Evolutionary conservation across 176 grass and related monocot genomes (phyloP).

Genomic region (Eleusine indica): DNA sequence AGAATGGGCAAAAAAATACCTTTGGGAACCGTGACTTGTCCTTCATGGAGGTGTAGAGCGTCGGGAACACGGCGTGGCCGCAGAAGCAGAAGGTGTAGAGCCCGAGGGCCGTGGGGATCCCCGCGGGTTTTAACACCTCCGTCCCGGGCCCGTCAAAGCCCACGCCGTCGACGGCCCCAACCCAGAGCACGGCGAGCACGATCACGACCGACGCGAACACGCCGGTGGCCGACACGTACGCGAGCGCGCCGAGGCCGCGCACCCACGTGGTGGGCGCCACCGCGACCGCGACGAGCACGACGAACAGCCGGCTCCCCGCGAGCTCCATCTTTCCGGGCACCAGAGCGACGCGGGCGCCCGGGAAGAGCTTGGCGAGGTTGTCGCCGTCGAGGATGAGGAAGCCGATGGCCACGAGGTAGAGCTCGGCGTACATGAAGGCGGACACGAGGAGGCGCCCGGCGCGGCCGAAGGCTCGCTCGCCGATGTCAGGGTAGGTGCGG

Average conservation of each 20-base stretch:
- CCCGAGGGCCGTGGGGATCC: constrained; percentile 55
- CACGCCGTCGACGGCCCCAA: constrained; percentile 48
- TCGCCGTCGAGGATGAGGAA: constrained; percentile 73
- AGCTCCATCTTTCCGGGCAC: not conserved
- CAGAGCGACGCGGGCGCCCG: constrained; percentile 32
- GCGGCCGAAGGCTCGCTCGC: constrained; percentile 50
- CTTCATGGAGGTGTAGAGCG: constrained; percentile 60
- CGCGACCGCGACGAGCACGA: constrained; percentile 38
- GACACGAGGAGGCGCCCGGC: constrained; percentile 48
- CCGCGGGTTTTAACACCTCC: constrained; percentile 22
- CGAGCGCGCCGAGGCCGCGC: constrained; percentile 54
- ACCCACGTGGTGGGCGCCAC: constrained; percentile 64
- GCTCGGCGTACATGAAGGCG: constrained; percentile 56
- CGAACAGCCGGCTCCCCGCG: constrained; percentile 54
- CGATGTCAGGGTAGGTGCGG: constrained; percentile 60
- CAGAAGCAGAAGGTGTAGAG: constrained; percentile 64
- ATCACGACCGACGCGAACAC: constrained; percentile 54
- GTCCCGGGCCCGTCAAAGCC: constrained; percentile 49
- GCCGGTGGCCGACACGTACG: constrained; percentile 62
- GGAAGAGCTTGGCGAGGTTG: constrained; percentile 65
- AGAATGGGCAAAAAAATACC: constrained; percentile 24
- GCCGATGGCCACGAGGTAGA: constrained; percentile 65
- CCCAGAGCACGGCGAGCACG: constrained; percentile 55
- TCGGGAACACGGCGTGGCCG: constrained; percentile 65
- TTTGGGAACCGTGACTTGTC: constrained; percentile 57